phyloP scores from a whole-genome alignment of 352 stramenopile species.

The Achlya hypogyna region DNA sequence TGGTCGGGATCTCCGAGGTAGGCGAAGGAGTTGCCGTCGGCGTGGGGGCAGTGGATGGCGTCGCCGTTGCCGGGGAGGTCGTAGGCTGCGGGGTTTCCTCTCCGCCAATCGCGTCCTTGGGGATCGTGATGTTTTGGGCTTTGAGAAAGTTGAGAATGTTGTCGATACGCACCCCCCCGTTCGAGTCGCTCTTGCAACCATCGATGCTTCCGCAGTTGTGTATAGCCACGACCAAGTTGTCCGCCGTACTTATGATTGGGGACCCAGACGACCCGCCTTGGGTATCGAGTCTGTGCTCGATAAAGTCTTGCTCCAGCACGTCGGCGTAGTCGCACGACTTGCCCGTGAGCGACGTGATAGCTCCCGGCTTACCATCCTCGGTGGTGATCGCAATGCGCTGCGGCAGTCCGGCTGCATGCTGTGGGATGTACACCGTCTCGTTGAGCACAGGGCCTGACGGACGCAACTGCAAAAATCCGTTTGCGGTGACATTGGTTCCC shows the following conservation, averaged over 20 bases:
- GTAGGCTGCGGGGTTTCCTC: not conserved
- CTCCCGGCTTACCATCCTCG: not conserved
- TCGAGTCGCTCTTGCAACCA: not conserved
- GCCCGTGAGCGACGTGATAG: conserved; percentile 18
- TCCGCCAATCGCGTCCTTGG: not conserved
- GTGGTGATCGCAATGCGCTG: not conserved
- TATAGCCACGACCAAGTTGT: conserved; percentile 57
- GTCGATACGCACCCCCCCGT: conserved; percentile 18
- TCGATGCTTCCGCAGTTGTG: conserved; percentile 40
- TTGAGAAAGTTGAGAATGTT: conserved; percentile 49
- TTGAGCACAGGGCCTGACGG: conserved; percentile 30
- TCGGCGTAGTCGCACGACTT: conserved; percentile 1
- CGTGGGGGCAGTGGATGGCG: not conserved
- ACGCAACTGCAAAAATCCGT: conserved; percentile 49
- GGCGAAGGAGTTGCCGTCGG: not conserved
- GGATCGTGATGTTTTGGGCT: conserved; percentile 30
- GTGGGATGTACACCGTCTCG: conserved; percentile 24
- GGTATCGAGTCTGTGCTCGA: conserved; percentile 53
- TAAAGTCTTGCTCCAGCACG: not conserved
- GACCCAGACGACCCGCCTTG: conserved; percentile 57
- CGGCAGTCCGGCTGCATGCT: not conserved
- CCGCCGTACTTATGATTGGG: conserved; percentile 47
- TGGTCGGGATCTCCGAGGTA: not conserved
- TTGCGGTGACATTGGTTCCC: conserved; percentile 28
- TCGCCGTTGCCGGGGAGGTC: not conserved